These are phyloP conservation scores for Mycocentrospora acerina DNA, from an alignment of 2,329 filamentous ascomycete species.

Conservation along the genomic window DNA sequence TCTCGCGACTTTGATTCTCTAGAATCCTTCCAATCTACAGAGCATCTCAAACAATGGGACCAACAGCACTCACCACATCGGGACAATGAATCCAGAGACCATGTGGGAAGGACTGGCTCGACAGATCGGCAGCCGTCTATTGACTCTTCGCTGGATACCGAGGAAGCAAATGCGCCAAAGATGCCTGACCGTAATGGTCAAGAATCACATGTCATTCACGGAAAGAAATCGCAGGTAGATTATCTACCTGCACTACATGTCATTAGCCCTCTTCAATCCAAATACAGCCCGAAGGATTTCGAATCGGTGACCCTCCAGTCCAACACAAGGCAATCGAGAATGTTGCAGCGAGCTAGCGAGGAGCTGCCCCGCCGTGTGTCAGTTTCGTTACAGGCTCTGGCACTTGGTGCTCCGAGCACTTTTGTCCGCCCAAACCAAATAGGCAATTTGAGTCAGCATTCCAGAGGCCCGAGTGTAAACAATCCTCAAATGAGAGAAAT, in stretches of 20 bases:
- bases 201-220: slow-evolving; percentile 2
- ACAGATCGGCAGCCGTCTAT: slow-evolving; percentile 17
- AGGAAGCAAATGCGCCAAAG: slow-evolving; percentile 5
- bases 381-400: slow-evolving; percentile 22
- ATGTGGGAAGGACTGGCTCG: slow-evolving; percentile 3
- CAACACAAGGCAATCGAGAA: slow-evolving; percentile 13
- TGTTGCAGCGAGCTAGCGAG: slow-evolving; percentile 24
- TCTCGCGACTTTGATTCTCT: slow-evolving; percentile 28
- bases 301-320: slow-evolving; percentile 12
- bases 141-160: slow-evolving; percentile 9
- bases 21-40: slow-evolving; percentile 26
- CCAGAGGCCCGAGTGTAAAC: slow-evolving; percentile 14
- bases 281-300: slow-evolving; percentile 15
- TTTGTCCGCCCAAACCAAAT: slow-evolving; percentile 4
- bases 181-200: slow-evolving; percentile 11
- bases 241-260: slow-evolving; percentile 12
- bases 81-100: slow-evolving; percentile 9
- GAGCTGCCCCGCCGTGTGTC: slow-evolving; percentile 28
- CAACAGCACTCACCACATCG: slow-evolving; percentile 9
- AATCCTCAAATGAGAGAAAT: slow-evolving; percentile 29
- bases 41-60: slow-evolving; percentile 23
- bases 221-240: slow-evolving; percentile 7
- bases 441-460: slow-evolving; percentile 8
- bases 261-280: slow-evolving; percentile 16
- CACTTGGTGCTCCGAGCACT: slow-evolving; percentile 16